Evolutionary conservation across 805 yeast species (phyloP).

Genomic region (Scheffersomyces stipitis): DNA sequence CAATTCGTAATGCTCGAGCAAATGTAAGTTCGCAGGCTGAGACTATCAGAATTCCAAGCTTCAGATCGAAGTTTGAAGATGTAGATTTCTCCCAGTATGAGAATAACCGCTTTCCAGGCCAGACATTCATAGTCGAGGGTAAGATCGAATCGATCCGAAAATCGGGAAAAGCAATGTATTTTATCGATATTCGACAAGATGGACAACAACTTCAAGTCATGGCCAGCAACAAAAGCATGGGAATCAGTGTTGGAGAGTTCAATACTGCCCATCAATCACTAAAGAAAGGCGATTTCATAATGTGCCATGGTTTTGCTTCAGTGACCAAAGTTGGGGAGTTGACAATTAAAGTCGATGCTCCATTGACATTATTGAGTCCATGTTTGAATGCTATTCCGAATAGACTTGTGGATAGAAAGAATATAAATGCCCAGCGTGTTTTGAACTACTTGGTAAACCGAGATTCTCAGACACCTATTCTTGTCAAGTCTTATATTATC

Average conservation of each 20-base stretch:
- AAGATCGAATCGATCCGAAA: conserved; percentile 56
- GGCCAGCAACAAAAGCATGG: conserved; percentile 51
- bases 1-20: conserved; percentile 12
- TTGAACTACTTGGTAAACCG: conserved; percentile 69
- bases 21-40: conserved; percentile 4
- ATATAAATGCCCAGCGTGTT: conserved; percentile 66
- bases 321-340: conserved; percentile 76
- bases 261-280: conserved; percentile 40
- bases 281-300: conserved; percentile 71
- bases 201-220: conserved; percentile 58
- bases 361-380: conserved; percentile 60
- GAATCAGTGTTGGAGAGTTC: conserved; percentile 43
- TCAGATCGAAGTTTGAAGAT: conserved; percentile 26
- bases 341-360: conserved; percentile 58
- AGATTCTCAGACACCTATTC: conserved; percentile 44
- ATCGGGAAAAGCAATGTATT: conserved; percentile 68
- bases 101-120: conserved; percentile 6
- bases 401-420: conserved; percentile 50
- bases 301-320: conserved; percentile 70
- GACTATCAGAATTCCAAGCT: conserved; percentile 41
- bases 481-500: conserved; percentile 56
- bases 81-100: conserved; percentile 14
- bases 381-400: conserved; percentile 70
- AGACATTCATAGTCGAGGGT: conserved; percentile 44
- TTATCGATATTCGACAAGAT: conserved; percentile 70